A percentile compares a stretch with the other conserved stretches of the same genome.
phyloP scores from a whole-genome alignment of 1,284 basidiomycete species.

The Veloboletus limbatus region DNA sequence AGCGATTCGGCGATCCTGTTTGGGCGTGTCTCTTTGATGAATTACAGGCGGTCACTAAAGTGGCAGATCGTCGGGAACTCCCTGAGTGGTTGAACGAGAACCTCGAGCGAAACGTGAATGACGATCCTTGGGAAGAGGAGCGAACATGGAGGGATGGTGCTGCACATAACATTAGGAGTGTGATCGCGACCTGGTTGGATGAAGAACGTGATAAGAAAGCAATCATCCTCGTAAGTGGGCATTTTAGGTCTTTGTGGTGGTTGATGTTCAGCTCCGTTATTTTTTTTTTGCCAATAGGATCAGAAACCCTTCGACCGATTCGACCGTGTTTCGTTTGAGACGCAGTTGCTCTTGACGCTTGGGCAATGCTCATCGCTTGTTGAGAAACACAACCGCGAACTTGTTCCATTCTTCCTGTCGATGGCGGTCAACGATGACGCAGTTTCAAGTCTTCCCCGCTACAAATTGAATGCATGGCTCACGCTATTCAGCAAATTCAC shows the following conservation, averaged over 20 bases:
- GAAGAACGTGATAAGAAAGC: slow-evolving; percentile 23
- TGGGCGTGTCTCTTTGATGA: slow-evolving; percentile 74
- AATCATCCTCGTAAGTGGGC: slow-evolving; percentile 37
- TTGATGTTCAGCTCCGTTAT: not conserved
- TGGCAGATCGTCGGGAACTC: not conserved
- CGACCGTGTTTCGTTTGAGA: slow-evolving; percentile 74
- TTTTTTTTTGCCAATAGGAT: slow-evolving; percentile 39
- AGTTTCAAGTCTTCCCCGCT: slow-evolving; percentile 44
- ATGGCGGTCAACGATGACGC: slow-evolving; percentile 38
- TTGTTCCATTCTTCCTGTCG: slow-evolving; percentile 78
- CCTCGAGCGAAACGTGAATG: slow-evolving; percentile 28
- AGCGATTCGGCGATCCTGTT: slow-evolving; percentile 62
- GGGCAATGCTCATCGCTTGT: slow-evolving; percentile 66
- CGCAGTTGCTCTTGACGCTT: slow-evolving; percentile 72
- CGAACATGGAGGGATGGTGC: slow-evolving; percentile 71
- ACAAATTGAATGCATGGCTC: slow-evolving; percentile 75
- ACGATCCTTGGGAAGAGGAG: slow-evolving; percentile 63
- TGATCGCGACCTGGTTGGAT: slow-evolving; percentile 46
- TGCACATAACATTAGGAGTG: slow-evolving; percentile 56
- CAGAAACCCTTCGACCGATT: slow-evolving; percentile 66
- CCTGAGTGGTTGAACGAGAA: slow-evolving; percentile 19
- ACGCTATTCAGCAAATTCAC: slow-evolving; percentile 85
- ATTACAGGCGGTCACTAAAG: slow-evolving; percentile 38
- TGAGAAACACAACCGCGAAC: slow-evolving; percentile 80
- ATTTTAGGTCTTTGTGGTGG: not conserved